Evolutionary conservation across 352 stramenopile species (phyloP), one percentile per base, ranked within the genome.

Genomic region (Phytophthora hibernalis): DNA sequence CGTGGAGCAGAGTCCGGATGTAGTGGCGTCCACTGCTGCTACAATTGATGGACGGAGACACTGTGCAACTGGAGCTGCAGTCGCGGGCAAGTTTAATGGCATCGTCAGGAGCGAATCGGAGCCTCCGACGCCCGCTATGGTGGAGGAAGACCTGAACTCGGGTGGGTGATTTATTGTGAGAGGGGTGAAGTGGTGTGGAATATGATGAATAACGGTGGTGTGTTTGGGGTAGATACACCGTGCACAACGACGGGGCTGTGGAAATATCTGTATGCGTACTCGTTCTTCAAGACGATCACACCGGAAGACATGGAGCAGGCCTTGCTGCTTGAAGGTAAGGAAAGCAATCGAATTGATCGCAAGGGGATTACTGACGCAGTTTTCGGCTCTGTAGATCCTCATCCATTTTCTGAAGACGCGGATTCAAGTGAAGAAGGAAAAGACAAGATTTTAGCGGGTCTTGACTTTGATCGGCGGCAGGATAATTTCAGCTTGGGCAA

Each of bases 161-260:
- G 82, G 85, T 91, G 28, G 1, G 72, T 65, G 7, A 3, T 52
- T 28, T 48, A 40, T 26, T 43, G 18, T 15, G 18, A n/a, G 5
- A 24, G n/a, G 21, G 30, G 60, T 59, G 13, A 59, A 44, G 35
- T 64, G 21, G 22, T 51, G 28, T 20, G 30, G 28, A 13, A 44
- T 16, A 20, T 26, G 24, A 2, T 31, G 28, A n/a, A 20, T 63
- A 26, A 55, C 50, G 47, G 11, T 54, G 30, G 22, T 54, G 9
- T 7, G 26, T 48, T 35, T 26, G 22, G 26, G 35, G 28, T 47
- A 94, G 85, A 90, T 45, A 66, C 80, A 24, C 82, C 82, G 16
- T 92, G 80, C 45, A 90, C 83, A 59, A 90, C 80, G 2, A 77
- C 71, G 22, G 83, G 85, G 5, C 52, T 94, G 40, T 94, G 85